A percentile compares a stretch with the other conserved stretches of the same genome.
Conservation (phyloP, 2,329 filamentous ascomycete species). For the Colletotrichum lini region DNA sequence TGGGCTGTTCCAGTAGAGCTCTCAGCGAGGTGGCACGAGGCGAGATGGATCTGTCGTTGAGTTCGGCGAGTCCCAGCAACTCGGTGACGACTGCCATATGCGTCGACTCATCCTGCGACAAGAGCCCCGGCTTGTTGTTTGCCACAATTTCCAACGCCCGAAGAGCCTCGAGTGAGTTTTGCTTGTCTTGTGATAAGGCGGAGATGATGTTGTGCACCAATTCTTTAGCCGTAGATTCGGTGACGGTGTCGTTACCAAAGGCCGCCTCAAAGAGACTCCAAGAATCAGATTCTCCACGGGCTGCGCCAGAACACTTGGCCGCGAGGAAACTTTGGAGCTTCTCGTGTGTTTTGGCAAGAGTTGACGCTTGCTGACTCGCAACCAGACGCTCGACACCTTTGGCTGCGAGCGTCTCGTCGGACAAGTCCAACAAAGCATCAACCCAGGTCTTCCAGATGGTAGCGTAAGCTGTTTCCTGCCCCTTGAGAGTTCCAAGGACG, state of each 20-base stretch:
- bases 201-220: constrained; percentile 54
- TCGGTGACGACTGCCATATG: constrained; percentile 67
- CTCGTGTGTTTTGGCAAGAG: constrained; percentile 55
- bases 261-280: constrained; percentile 66
- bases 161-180: constrained; percentile 52
- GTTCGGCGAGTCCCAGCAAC: constrained; percentile 68
- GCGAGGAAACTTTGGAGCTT: constrained; percentile 64
- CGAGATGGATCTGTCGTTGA: constrained; percentile 56
- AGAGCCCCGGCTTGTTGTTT: constrained; percentile 59
- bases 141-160: constrained; percentile 64
- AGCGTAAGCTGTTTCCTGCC: constrained; percentile 54
- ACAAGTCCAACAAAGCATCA: constrained; percentile 55
- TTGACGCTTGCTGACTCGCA: constrained; percentile 57
- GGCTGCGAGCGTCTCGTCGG: constrained; percentile 49
- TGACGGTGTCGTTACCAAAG: constrained; percentile 59
- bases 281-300: constrained; percentile 43
- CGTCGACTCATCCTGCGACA: constrained; percentile 60
- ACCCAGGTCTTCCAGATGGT: constrained; percentile 63
- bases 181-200: constrained; percentile 50
- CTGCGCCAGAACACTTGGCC: constrained; percentile 25
- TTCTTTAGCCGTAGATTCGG: constrained; percentile 50
- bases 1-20: constrained; percentile 61
- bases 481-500: constrained; percentile 62
- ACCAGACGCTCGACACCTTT: constrained; percentile 62
- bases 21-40: constrained; percentile 60